Evolutionary conservation across 768 basidiomycete genomes (phyloP), one percentile per base, ranked within the genome.

Genomic region (Tylopilus sp.): DNA sequence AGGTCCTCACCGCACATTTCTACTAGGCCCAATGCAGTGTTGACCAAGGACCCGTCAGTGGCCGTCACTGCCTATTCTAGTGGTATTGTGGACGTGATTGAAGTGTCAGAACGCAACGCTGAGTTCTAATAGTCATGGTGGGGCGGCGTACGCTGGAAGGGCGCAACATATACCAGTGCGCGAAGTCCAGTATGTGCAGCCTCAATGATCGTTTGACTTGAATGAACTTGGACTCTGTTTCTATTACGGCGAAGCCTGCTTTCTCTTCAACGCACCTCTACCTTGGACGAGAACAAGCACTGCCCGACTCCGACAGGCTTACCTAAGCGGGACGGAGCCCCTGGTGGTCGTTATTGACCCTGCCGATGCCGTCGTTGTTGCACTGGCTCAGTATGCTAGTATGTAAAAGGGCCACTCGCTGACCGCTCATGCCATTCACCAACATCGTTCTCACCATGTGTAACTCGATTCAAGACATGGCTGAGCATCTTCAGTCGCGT

Each of bases 391-490:
- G 21, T 11, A 36, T 25, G 19, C 37, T 22, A 38, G 25, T 37
- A 55, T 48, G 46, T 45, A 43, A 45, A 55, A 19, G 12, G 4
- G 9, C 7, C 38, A 26, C 28, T 43, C 14, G 21, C 2, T 51
- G 14, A 13, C 34, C 37, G 24, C 25, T 36, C 16, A n/a, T n/a
- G n/a, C n/a, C n/a, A n/a, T n/a, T n/a, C n/a, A n/a, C n/a, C n/a
- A n/a, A n/a, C n/a, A n/a, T 13, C 22, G 24, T 31, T 25, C 37
- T 3, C 2, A 22, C 42, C 43, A 66, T 59, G 57, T 34, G 41
- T 1, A 59, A 59, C 19, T 52, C 50, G 16, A 45, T 56, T 4
- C 54, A 55, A 56, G 36, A 53, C 21, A 43, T 58, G 44, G 48
- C 56, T 1, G 61, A 60, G 16, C 45, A 49, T 0, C 10, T 61